Base-by-base conservation (phyloP, 306 rosid species). In the Sindora glabra region DNA sequence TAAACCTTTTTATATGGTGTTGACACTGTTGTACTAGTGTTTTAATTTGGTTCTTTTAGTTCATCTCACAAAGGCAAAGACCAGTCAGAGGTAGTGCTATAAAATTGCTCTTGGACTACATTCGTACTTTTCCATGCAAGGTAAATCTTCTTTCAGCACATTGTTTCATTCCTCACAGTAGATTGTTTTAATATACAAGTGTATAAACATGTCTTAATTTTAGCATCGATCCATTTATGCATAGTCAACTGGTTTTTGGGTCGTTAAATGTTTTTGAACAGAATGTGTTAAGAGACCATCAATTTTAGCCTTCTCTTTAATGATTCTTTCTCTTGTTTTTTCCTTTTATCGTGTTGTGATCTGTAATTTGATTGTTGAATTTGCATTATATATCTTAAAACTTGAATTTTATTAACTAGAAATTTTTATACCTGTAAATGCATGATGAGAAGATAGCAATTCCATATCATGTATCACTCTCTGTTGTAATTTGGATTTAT, bases 21-120 rank as follows among this genome's bases (percentile, higher is more conserved):
- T n/a, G n/a, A 58, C 52, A 47, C 21, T 62, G 27, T 55, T 53
- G 12, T 60, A 32, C 24, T 60, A 48, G 51, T 57, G 32, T 54
- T 68, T 33, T 58, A 36, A 69, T 26, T 59, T 62, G 44, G n/a
- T 63, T 72, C 56, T 71, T 64, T 40, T 79, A 89, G 99, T 92
- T 86, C 72, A 69, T 89, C 77, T 89, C 99, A 15, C 99, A 92
- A 76, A 82, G 89, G 77, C 77, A 89, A 54, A 84, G 81, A 56
- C 95, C 89, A 54, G 55, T 86, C 49, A 79, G 96, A 71, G 95
- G 99, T 10, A 74, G 84, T 59, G 77, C 95, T 66, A 69, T 80
- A 73, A 84, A 78, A 64, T 72, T 92, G 85, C 71, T 89, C 33
- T 64, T 73, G 74, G 84, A 74, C 59, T 92, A 86, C 76, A 30